A percentile compares a stretch with the other conserved stretches of the same genome.
These are phyloP conservation scores for grape (Vitis vinifera) DNA, from an alignment of 164 flowering plant species.

Conservation along the genomic window DNA sequence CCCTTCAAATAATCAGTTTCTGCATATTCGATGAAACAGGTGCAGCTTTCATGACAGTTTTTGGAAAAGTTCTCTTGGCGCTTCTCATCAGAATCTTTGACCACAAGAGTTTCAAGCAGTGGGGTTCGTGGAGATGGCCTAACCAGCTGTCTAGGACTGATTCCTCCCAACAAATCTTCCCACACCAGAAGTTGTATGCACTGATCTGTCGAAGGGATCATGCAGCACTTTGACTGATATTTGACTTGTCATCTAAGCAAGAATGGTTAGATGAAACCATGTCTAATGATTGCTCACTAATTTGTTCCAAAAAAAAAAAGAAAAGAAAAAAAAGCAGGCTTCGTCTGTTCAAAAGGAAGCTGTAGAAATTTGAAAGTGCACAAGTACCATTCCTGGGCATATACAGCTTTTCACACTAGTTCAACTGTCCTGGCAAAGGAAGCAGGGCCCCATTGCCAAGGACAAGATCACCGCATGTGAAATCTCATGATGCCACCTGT, in stretches of 20 bases:
- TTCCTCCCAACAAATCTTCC: constrained; percentile 87
- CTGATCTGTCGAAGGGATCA: constrained; percentile 82
- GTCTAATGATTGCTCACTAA: too few species aligned
- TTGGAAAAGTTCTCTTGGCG: too few species aligned
- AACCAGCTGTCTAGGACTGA: constrained; percentile 92
- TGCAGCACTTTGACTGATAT: not conserved
- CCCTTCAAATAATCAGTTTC: too few species aligned
- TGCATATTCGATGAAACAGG: too few species aligned
- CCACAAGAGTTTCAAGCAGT: constrained; percentile 86
- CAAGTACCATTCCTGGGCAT: constrained; percentile 59
- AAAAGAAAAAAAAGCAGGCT: too few species aligned
- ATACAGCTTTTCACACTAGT: constrained; percentile 45
- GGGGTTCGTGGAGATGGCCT: constrained; percentile 84
- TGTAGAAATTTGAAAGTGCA: constrained; percentile 57
- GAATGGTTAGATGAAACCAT: too few species aligned
- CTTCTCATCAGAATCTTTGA: constrained; percentile 59
- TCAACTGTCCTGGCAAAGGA: constrained; percentile 42
- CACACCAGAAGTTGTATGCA: constrained; percentile 76
- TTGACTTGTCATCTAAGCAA: too few species aligned
- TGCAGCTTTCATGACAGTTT: too few species aligned
- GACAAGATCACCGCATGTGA: constrained; percentile 51
- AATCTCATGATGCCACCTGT: too few species aligned
- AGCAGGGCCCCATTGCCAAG: constrained; percentile 45
- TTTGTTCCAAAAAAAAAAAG: too few species aligned
- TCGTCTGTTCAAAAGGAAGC: constrained; percentile 46